These are phyloP conservation scores for Microstegium vimineum DNA, from an alignment of 176 grass and related monocot species.

Conservation along the genomic window DNA sequence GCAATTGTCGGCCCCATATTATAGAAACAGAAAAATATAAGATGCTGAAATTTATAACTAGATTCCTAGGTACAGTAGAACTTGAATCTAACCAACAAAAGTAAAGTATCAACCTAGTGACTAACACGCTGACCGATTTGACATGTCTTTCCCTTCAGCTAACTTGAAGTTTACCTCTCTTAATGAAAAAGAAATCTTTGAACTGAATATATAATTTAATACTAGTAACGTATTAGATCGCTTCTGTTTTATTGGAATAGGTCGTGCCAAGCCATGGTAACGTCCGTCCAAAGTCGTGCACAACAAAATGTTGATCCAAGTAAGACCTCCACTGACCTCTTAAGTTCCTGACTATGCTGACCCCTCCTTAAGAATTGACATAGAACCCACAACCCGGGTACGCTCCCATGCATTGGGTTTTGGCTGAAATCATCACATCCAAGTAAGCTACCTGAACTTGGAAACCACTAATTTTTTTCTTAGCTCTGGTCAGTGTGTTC, in stretches of 20 bases:
- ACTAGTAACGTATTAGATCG: conserved; percentile 25
- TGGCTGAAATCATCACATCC: conserved; percentile 1
- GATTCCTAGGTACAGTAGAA: conserved; percentile 8
- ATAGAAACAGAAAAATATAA: conserved; percentile 4
- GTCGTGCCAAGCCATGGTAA: conserved; percentile 34
- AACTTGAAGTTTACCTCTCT: conserved; percentile 26
- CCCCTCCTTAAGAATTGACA: conserved; percentile 12
- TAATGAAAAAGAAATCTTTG: conserved; percentile 1
- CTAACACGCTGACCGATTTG: neutral
- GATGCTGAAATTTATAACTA: neutral
- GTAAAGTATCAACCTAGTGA: neutral
- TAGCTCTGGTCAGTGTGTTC: neutral
- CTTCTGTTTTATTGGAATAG: conserved; percentile 41
- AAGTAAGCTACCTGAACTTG: conserved; percentile 31
- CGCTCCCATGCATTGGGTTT: neutral
- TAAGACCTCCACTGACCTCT: conserved; percentile 17
- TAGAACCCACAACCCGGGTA: conserved; percentile 2
- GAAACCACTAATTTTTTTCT: neutral
- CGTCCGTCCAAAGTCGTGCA: conserved; percentile 20
- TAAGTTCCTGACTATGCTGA: conserved; percentile 1
- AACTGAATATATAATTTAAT: conserved; percentile 26
- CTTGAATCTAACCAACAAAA: neutral
- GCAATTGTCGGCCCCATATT: neutral
- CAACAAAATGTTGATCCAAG: conserved; percentile 32
- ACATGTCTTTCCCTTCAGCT: neutral